Base-by-base conservation (phyloP, 495 filamentous ascomycete species). In the Penicillium canescens region DNA sequence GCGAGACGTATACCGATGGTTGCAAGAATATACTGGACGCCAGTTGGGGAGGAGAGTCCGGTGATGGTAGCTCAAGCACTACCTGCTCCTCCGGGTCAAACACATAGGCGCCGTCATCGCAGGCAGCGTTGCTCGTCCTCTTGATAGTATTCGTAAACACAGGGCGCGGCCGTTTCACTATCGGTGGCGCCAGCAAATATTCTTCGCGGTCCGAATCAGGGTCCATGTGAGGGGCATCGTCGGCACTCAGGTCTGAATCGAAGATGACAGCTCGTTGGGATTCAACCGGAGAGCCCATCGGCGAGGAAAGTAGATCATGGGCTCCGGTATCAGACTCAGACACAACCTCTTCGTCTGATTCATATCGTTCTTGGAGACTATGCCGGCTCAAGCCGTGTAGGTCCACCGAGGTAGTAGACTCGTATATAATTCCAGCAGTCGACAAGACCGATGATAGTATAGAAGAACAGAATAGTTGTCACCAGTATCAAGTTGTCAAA, bases 311-410 rank as follows among this genome's bases (percentile, higher is more conserved):
- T 52, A 70, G 55, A 38, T 74, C 71, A 2, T 71, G 66, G 12
- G 58, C 60, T 12, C 72, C 66, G 33, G 62, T 54, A 46, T 76
- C 73, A 0, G 73, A 68, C 50, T 75, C 74, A 7, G 74, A 78
- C 4, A 71, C 63, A 39, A 69, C 71, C 50, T 77, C 74, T 51
- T 77, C 74, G 18, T 77, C 74, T 7, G 74, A 77, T 28, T 77
- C 73, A 46, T 77, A 77, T 18, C 63, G 67, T 28, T 65, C 67
- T 23, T 72, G 67, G 9, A 74, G 67, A 45, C 55, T 64, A 42
- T 69, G 68, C 35, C 67, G 62, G 51, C 67, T 76, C 52, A 72
- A 60, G 46, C 72, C 67, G 48, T 71, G 63, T 50, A 76, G 57
- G 36, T 62, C 56, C 18, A 75, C 45, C 16, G 67, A 53, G 36